phyloP scores from a whole-genome alignment of 2,329 filamentous ascomycete species.

The Aspergillus calidoustus region DNA sequence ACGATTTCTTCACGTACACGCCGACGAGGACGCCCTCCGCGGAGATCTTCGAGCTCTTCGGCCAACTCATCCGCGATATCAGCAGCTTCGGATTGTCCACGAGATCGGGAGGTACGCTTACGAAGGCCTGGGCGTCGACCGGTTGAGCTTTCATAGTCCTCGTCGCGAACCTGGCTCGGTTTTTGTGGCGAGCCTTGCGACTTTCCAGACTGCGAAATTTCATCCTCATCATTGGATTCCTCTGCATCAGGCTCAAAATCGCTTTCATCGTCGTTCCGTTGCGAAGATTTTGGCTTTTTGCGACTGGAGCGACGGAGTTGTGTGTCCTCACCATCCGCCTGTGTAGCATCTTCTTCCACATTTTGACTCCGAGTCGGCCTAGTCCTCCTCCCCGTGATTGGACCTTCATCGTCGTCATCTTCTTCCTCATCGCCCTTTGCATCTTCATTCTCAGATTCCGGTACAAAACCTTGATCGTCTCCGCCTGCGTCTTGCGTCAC shows the following conservation, averaged over 20 bases:
- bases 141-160: slow-evolving; percentile 52
- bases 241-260: slow-evolving; percentile 67
- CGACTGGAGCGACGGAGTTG: slow-evolving; percentile 44
- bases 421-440: slow-evolving; percentile 46
- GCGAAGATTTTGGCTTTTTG: slow-evolving; percentile 48
- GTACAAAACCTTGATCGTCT: slow-evolving; percentile 43
- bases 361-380: slow-evolving; percentile 31
- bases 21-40: slow-evolving; percentile 49
- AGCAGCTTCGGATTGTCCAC: slow-evolving; percentile 50
- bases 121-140: slow-evolving; percentile 59
- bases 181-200: slow-evolving; percentile 51
- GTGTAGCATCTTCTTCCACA: slow-evolving; percentile 26
- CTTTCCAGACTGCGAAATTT: slow-evolving; percentile 55
- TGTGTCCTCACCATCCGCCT: slow-evolving; percentile 30
- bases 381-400: slow-evolving; percentile 53
- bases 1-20: slow-evolving; percentile 40
- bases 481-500: slow-evolving; percentile 32
- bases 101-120: slow-evolving; percentile 53
- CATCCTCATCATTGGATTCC: slow-evolving; percentile 58
- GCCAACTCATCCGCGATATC: slow-evolving; percentile 61
- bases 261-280: slow-evolving; percentile 60
- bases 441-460: slow-evolving; percentile 48
- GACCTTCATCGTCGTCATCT: slow-evolving; percentile 59
- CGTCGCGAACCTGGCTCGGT: slow-evolving; percentile 45
- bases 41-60: slow-evolving; percentile 61